These are phyloP conservation scores for Umbelopsis sp. DNA, from an alignment of 192 early-diverging fungal species.

Conservation along the genomic window DNA sequence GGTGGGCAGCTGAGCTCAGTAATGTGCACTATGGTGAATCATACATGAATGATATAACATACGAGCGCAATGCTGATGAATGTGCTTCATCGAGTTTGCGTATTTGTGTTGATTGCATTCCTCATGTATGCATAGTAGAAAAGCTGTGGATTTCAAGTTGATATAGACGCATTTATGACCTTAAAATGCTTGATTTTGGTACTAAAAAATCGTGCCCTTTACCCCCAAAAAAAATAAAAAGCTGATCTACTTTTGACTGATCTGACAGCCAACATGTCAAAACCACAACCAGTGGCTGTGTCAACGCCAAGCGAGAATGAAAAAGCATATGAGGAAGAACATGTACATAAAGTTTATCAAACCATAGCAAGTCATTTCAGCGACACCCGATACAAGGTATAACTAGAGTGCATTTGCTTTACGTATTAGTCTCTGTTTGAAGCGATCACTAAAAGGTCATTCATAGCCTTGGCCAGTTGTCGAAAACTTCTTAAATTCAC, in stretches of 20 bases:
- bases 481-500: slow-evolving; percentile 71
- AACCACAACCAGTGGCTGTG: slow-evolving; percentile 44
- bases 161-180: too few species aligned
- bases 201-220: too few species aligned
- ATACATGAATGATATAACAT: not conserved
- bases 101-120: too few species aligned
- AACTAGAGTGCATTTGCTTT: not conserved
- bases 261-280: slow-evolving; percentile 22
- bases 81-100: too few species aligned
- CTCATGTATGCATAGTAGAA: too few species aligned
- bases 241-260: too few species aligned
- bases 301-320: slow-evolving; percentile 35
- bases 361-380: slow-evolving; percentile 92
- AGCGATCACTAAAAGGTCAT: not conserved
- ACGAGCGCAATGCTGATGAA: slow-evolving; percentile 4
- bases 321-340: slow-evolving; percentile 67
- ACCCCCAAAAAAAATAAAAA: too few species aligned
- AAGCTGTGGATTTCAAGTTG: too few species aligned
- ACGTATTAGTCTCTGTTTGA: not conserved
- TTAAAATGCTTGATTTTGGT: too few species aligned
- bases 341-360: slow-evolving; percentile 94
- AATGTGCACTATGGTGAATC: too few species aligned
- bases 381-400: slow-evolving; percentile 90
- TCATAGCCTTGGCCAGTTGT: slow-evolving; percentile 93
- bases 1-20: not conserved